phyloP scores from a whole-genome alignment of 768 basidiomycete genomes.

The Rhizopogon sp. region DNA sequence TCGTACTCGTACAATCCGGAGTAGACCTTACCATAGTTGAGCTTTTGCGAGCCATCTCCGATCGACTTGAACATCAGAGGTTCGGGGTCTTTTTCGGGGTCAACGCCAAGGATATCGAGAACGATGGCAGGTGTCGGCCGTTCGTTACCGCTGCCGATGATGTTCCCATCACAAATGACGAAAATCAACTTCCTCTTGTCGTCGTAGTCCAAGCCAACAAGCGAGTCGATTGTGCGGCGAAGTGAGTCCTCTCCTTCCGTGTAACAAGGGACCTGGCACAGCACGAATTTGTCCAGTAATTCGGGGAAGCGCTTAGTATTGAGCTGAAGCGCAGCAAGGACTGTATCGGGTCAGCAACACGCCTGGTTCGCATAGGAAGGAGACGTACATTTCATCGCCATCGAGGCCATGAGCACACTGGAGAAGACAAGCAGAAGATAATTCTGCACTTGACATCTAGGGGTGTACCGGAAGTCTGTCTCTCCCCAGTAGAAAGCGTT shows the following conservation, averaged over 20 bases:
- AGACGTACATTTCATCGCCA: slow-evolving; percentile 54
- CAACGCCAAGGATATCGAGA: slow-evolving; percentile 62
- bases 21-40: slow-evolving; percentile 69
- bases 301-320: slow-evolving; percentile 57
- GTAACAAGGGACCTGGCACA: slow-evolving; percentile 67
- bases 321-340: slow-evolving; percentile 62
- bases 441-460: slow-evolving; percentile 59
- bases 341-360: slow-evolving; percentile 25
- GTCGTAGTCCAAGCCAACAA: slow-evolving; percentile 60
- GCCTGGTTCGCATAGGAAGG: not conserved
- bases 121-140: slow-evolving; percentile 62
- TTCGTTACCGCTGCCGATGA: slow-evolving; percentile 67
- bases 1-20: slow-evolving; percentile 69
- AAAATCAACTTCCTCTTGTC: slow-evolving; percentile 68
- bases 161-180: slow-evolving; percentile 67
- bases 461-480: slow-evolving; percentile 51
- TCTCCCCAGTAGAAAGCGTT: slow-evolving; percentile 56
- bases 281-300: slow-evolving; percentile 63
- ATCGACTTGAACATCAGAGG: slow-evolving; percentile 65
- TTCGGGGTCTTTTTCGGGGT: slow-evolving; percentile 58
- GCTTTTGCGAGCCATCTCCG: slow-evolving; percentile 59
- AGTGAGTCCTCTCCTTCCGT: slow-evolving; percentile 69
- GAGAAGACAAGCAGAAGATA: slow-evolving; percentile 53
- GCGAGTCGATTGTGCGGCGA: slow-evolving; percentile 63
- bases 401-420: slow-evolving; percentile 50